phyloP scores from a whole-genome alignment of 1,284 basidiomycete genomes.

The Cryptococcus hybrid region DNA sequence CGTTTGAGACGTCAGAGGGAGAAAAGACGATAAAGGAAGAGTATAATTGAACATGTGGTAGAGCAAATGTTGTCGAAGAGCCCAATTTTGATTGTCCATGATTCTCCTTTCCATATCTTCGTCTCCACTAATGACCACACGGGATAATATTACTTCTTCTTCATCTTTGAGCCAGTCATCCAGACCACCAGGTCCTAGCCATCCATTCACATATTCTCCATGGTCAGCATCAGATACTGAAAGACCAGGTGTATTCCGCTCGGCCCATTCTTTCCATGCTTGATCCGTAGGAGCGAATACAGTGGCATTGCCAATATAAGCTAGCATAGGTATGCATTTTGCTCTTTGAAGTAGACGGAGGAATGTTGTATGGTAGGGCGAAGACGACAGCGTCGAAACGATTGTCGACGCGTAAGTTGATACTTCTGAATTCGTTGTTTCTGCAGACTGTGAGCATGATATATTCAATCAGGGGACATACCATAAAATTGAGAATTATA shows the following conservation, averaged over 20 bases:
- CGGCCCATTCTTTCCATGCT: slow-evolving; percentile 60
- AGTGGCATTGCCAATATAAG: slow-evolving; percentile 75
- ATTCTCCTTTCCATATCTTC: slow-evolving; percentile 10
- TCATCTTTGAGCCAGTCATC: slow-evolving; percentile 43
- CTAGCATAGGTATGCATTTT: slow-evolving; percentile 86
- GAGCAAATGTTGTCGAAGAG: slow-evolving; percentile 82
- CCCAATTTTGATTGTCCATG: slow-evolving; percentile 68
- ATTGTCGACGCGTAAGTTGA: slow-evolving; percentile 50
- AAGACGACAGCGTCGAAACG: slow-evolving; percentile 71
- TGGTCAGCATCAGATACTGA: neutral
- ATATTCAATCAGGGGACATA: no score
- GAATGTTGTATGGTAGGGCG: slow-evolving; percentile 76
- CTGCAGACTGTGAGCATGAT: no score
- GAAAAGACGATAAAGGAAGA: slow-evolving; percentile 49
- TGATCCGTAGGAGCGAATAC: slow-evolving; percentile 95
- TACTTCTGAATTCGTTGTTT: neutral
- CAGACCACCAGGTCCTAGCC: slow-evolving; percentile 32
- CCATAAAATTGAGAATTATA: no score
- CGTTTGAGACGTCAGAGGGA: slow-evolving; percentile 14
- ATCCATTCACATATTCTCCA: slow-evolving; percentile 14
- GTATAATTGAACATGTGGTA: slow-evolving; percentile 93
- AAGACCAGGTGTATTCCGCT: slow-evolving; percentile 20
- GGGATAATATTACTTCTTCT: slow-evolving; percentile 10
- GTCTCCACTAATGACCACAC: slow-evolving; percentile 21
- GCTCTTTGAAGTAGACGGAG: slow-evolving; percentile 79